Percentiles rank a stretch among this genome's conserved stretches.
These are phyloP conservation scores for Neonectria hederae DNA, from an alignment of 2,329 filamentous ascomycete genomes.

Conservation along the genomic window DNA sequence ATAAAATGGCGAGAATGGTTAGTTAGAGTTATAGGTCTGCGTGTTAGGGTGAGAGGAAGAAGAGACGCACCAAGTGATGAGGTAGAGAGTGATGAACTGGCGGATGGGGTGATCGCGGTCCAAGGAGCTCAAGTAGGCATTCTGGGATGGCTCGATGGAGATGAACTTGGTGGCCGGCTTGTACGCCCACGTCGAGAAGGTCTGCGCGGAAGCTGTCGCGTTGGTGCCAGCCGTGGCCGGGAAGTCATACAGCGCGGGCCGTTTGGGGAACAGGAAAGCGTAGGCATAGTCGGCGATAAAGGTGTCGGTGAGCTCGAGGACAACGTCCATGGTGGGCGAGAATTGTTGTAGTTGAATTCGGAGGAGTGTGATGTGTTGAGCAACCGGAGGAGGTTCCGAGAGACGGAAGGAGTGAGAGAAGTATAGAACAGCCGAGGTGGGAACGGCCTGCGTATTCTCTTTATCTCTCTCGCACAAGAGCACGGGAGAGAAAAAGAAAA, in stretches of 20 bases:
- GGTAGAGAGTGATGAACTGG: constrained; percentile 78
- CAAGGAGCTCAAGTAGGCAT: constrained; percentile 82
- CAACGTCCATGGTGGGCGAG: constrained; percentile 80
- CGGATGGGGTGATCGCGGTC: constrained; percentile 80
- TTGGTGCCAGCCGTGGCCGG: constrained; percentile 58
- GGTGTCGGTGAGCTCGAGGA: constrained; percentile 86
- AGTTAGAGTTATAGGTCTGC: not conserved
- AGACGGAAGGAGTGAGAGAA: constrained; percentile 12
- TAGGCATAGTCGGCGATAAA: constrained; percentile 84
- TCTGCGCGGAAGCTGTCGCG: constrained; percentile 58
- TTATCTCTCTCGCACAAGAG: constrained; percentile 23
- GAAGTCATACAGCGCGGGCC: constrained; percentile 62
- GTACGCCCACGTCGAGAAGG: constrained; percentile 73
- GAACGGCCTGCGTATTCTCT: constrained; percentile 22
- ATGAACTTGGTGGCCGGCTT: constrained; percentile 78
- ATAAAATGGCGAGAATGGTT: not conserved
- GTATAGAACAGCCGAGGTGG: not conserved
- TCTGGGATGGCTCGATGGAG: constrained; percentile 73
- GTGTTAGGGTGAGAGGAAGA: not conserved
- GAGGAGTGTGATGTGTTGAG: not conserved
- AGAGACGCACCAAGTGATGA: constrained; percentile 81
- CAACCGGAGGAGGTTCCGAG: not conserved
- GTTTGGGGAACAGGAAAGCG: constrained; percentile 72
- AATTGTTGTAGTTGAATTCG: not conserved
- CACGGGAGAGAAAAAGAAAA: constrained; percentile 2